Evolutionary conservation across 2,329 filamentous ascomycete genomes (phyloP).

Genomic region (Xylariomycetidae sp.): DNA sequence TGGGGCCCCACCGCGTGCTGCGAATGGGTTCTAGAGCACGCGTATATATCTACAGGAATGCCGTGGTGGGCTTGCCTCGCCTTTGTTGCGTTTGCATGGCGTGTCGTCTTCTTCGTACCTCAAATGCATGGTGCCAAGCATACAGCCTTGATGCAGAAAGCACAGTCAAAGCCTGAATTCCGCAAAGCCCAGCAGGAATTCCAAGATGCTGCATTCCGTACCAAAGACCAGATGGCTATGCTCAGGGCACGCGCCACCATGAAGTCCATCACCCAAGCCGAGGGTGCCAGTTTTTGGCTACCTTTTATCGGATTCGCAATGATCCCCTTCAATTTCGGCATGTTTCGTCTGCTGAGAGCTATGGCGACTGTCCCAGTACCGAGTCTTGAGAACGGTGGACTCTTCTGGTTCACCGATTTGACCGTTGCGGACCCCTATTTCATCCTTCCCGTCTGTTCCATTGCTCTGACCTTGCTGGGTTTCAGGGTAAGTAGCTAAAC

Average conservation of each 20-base stretch:
- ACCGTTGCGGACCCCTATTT: slow-evolving; percentile 72
- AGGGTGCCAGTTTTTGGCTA: slow-evolving; percentile 49
- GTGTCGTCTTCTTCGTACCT: slow-evolving; percentile 61
- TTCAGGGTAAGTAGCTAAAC: slow-evolving; percentile 46
- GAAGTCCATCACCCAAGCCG: slow-evolving; percentile 42
- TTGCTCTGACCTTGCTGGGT: slow-evolving; percentile 50
- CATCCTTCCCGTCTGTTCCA: slow-evolving; percentile 62
- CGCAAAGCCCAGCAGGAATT: slow-evolving; percentile 47
- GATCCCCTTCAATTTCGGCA: slow-evolving; percentile 70
- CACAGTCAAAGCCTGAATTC: slow-evolving; percentile 52
- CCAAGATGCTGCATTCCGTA: slow-evolving; percentile 30
- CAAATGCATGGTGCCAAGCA: slow-evolving; percentile 59
- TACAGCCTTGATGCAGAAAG: slow-evolving; percentile 54
- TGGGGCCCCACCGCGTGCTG: slow-evolving; percentile 71
- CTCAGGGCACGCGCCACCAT: slow-evolving; percentile 45
- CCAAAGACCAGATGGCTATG: slow-evolving; percentile 42
- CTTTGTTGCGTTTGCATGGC: slow-evolving; percentile 59
- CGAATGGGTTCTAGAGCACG: slow-evolving; percentile 73
- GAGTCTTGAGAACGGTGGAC: slow-evolving; percentile 63
- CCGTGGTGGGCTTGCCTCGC: slow-evolving; percentile 82
- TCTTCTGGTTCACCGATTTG: slow-evolving; percentile 76
- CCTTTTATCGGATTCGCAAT: slow-evolving; percentile 52
- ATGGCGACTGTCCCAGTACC: slow-evolving; percentile 81
- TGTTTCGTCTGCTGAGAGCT: slow-evolving; percentile 70
- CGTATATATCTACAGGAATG: slow-evolving; percentile 70